These are phyloP conservation scores for Canna indica DNA, from an alignment of 176 grass and related monocot genomes.

Conservation along the genomic window DNA sequence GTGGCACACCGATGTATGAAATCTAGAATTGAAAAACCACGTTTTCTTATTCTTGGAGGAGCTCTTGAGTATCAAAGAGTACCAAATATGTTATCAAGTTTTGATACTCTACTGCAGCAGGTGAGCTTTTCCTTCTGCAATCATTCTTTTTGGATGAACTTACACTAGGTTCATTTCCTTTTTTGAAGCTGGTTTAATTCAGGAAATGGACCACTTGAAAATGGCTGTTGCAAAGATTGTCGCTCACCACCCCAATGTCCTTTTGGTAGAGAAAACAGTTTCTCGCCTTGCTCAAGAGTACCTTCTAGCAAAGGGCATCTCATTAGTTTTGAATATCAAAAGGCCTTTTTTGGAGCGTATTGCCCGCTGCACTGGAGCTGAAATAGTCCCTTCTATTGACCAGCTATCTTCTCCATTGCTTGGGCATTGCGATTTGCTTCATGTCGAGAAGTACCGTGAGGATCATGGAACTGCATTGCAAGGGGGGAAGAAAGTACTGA, in stretches of 20 bases:
- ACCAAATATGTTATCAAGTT: conserved; percentile 73
- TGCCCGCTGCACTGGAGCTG: conserved; percentile 72
- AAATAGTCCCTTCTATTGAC: conserved; percentile 87
- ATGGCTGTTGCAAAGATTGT: conserved; percentile 95
- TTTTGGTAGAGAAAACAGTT: conserved; percentile 96
- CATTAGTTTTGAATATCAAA: conserved; percentile 95
- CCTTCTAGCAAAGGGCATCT: conserved; percentile 83
- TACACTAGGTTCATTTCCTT: conserved; percentile 16
- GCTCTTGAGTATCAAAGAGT: conserved; percentile 94
- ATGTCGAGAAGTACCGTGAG: conserved; percentile 82
- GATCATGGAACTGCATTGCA: conserved; percentile 31
- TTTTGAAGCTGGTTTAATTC: conserved; percentile 20
- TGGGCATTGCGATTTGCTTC: conserved; percentile 84
- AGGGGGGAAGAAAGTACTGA: conserved; percentile 47
- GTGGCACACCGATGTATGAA: conserved; percentile 84
- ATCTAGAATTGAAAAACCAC: conserved; percentile 77
- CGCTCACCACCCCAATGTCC: conserved; percentile 69
- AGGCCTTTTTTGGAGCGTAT: conserved; percentile 67
- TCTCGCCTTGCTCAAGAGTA: conserved; percentile 78
- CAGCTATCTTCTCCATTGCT: conserved; percentile 57
- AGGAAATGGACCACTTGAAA: conserved; percentile 99
- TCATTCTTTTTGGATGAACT: conserved; percentile 16
- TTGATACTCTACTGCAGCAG: conserved; percentile 97
- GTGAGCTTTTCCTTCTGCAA: conserved; percentile 21
- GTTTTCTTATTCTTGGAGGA: conserved; percentile 76